These are phyloP conservation scores for Aspergillus spinulosporus DNA, from an alignment of 2,329 filamentous ascomycete species.

Conservation along the genomic window DNA sequence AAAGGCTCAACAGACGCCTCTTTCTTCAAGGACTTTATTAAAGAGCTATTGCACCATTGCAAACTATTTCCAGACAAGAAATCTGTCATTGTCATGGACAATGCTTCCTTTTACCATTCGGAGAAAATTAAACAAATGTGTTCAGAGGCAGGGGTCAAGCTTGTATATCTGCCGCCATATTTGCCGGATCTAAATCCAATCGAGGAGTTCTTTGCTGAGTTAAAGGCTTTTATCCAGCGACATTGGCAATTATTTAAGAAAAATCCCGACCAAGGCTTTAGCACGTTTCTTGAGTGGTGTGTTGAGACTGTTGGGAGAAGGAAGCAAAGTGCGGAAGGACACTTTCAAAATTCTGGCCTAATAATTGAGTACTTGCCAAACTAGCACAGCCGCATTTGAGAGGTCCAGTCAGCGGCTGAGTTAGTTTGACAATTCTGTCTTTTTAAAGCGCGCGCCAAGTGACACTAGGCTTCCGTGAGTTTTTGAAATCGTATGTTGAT, in stretches of 20 bases:
- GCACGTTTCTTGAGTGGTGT: conserved; percentile 30
- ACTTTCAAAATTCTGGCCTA: conserved; percentile 27
- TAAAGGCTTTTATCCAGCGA: conserved; percentile 38
- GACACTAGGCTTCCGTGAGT: too few species aligned
- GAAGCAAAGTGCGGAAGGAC: conserved; percentile 25
- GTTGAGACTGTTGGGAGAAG: conserved; percentile 28
- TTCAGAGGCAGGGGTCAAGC: conserved; percentile 30
- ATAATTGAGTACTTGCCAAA: too few species aligned
- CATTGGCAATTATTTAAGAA: conserved; percentile 21
- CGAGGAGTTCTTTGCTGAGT: conserved; percentile 39
- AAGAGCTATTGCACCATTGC: not conserved
- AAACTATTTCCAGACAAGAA: not conserved
- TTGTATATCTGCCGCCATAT: conserved; percentile 37
- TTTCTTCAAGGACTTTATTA: not conserved
- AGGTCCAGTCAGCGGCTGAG: too few species aligned
- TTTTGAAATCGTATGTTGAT: too few species aligned
- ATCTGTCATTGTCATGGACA: not conserved
- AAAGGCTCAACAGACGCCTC: not conserved
- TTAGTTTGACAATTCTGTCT: too few species aligned
- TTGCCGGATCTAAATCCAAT: conserved; percentile 41
- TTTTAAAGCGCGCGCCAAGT: too few species aligned
- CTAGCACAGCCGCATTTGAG: too few species aligned
- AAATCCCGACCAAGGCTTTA: conserved; percentile 11
- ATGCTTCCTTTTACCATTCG: conserved; percentile 19
- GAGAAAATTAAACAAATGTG: conserved; percentile 33